These are phyloP conservation scores for Bretziella fagacearum DNA, from an alignment of 2,329 filamentous ascomycete species.

Conservation along the genomic window DNA sequence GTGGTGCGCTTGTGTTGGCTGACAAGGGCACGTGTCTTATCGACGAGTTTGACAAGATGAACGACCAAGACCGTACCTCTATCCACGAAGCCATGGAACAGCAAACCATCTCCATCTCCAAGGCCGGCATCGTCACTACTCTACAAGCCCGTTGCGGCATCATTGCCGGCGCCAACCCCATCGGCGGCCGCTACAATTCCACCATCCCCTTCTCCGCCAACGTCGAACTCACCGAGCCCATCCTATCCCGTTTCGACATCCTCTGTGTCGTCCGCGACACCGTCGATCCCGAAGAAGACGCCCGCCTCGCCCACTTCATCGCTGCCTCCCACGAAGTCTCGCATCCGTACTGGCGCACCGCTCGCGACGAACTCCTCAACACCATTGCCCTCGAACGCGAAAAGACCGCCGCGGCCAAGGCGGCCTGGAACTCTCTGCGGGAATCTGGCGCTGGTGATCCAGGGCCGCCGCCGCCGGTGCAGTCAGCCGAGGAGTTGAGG, in stretches of 20 bases:
- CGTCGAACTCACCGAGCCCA: slow-evolving; percentile 91
- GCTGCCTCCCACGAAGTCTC: slow-evolving; percentile 86
- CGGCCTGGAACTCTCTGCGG: slow-evolving; percentile 5
- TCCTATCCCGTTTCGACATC: slow-evolving; percentile 94
- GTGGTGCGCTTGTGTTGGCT: slow-evolving; percentile 83
- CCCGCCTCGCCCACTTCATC: slow-evolving; percentile 84
- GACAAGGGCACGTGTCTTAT: slow-evolving; percentile 92
- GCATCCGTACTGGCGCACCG: slow-evolving; percentile 46
- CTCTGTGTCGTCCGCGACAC: slow-evolving; percentile 91
- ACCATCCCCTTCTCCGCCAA: slow-evolving; percentile 93
- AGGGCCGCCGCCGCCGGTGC: slow-evolving; percentile 16
- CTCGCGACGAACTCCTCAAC: slow-evolving; percentile 24
- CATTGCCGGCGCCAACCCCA: slow-evolving; percentile 90
- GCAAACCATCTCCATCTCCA: slow-evolving; percentile 97
- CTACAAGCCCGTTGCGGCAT: slow-evolving; percentile 91
- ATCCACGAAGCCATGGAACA: slow-evolving; percentile 99
- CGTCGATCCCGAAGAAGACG: slow-evolving; percentile 81
- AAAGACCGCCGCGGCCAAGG: slow-evolving; percentile 7
- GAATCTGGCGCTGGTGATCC: slow-evolving; percentile 6
- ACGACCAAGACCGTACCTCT: slow-evolving; percentile 91
- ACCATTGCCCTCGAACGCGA: slow-evolving; percentile 43
- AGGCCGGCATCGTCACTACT: slow-evolving; percentile 95
- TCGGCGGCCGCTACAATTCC: slow-evolving; percentile 89
- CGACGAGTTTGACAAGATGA: slow-evolving; percentile 99
- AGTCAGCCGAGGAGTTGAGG: slow-evolving; percentile 30